phyloP scores from a whole-genome alignment of 148 eudicot species.

The Bassia scoparia region DNA sequence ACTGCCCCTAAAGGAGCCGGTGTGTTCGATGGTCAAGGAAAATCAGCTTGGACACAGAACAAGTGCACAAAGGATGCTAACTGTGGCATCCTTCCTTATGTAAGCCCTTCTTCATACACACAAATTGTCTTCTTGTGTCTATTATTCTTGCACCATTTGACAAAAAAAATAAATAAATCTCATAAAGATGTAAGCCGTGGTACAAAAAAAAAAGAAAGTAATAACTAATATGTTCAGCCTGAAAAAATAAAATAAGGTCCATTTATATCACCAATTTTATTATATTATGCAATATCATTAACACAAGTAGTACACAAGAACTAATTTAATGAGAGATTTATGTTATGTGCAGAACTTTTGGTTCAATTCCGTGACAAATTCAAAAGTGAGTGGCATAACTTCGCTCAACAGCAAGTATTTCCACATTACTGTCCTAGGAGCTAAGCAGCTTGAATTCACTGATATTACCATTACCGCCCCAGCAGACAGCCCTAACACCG shows the following conservation, averaged over 20 bases:
- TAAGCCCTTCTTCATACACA: slow-evolving; percentile 28
- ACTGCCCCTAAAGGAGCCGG: slow-evolving; percentile 34
- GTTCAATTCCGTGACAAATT: slow-evolving; percentile 40
- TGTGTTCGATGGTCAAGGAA: slow-evolving; percentile 55
- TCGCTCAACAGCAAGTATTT: slow-evolving; percentile 54
- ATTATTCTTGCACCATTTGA: too few species aligned
- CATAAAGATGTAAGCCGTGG: too few species aligned
- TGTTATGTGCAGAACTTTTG: slow-evolving; percentile 39
- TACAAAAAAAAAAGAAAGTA: too few species aligned
- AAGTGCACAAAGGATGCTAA: slow-evolving; percentile 26
- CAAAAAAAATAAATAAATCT: too few species aligned
- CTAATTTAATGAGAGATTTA: background rate
- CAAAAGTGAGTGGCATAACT: slow-evolving; percentile 34
- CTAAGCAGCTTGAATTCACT: slow-evolving; percentile 34
- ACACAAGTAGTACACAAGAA: too few species aligned
- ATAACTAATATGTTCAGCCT: too few species aligned
- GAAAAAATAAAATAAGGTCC: too few species aligned
- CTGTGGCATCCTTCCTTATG: slow-evolving; percentile 42
- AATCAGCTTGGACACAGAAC: slow-evolving; percentile 39
- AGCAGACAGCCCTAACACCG: slow-evolving; percentile 51
- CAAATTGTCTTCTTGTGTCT: too few species aligned
- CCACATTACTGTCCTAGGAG: slow-evolving; percentile 42
- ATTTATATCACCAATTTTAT: too few species aligned
- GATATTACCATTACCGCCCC: slow-evolving; percentile 42
- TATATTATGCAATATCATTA: too few species aligned